A percentile compares a stretch with the other conserved stretches of the same genome.
These are phyloP conservation scores for Scopulariopsis brevicaulis DNA, from an alignment of 2,329 filamentous ascomycete species.

Conservation along the genomic window DNA sequence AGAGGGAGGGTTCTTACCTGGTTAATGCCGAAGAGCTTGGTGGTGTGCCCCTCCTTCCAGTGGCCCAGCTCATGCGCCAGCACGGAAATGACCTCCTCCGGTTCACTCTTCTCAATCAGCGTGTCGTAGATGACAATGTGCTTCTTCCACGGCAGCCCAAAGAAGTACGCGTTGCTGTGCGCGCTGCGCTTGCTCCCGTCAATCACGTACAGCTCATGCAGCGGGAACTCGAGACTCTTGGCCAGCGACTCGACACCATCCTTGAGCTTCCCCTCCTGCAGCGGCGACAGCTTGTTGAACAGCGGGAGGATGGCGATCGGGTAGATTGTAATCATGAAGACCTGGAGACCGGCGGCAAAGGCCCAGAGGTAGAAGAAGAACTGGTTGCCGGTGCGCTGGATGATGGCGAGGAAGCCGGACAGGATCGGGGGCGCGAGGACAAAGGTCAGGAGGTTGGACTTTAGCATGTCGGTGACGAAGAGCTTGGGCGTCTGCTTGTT, in stretches of 20 bases:
- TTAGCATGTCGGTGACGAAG: slow-evolving; percentile 84
- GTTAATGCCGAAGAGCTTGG: slow-evolving; percentile 76
- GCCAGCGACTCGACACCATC: slow-evolving; percentile 77
- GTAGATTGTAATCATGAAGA: slow-evolving; percentile 94
- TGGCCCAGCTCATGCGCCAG: slow-evolving; percentile 93
- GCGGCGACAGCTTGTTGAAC: slow-evolving; percentile 95
- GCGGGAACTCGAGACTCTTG: slow-evolving; percentile 75
- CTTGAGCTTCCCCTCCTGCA: slow-evolving; percentile 81
- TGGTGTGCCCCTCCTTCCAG: slow-evolving; percentile 94
- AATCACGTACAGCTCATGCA: slow-evolving; percentile 89
- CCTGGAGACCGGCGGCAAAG: slow-evolving; percentile 78
- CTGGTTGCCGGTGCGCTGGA: slow-evolving; percentile 82
- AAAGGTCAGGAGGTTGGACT: slow-evolving; percentile 73
- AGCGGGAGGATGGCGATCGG: slow-evolving; percentile 86
- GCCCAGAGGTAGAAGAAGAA: slow-evolving; percentile 99
- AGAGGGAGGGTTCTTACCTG: slow-evolving; percentile 42
- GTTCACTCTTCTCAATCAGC: slow-evolving; percentile 86
- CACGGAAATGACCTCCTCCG: slow-evolving; percentile 87
- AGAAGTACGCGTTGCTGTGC: slow-evolving; percentile 91
- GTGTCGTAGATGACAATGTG: slow-evolving; percentile 99
- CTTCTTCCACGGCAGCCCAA: slow-evolving; percentile 97
- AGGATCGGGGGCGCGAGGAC: slow-evolving; percentile 79
- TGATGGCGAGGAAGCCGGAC: slow-evolving; percentile 83
- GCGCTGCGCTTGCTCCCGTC: slow-evolving; percentile 80
- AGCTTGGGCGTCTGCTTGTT: slow-evolving; percentile 92